Percentiles rank a stretch among this genome's conserved stretches.
Conservation (phyloP, 116 monocot genomes). For the Cymodocea nodosa region DNA sequence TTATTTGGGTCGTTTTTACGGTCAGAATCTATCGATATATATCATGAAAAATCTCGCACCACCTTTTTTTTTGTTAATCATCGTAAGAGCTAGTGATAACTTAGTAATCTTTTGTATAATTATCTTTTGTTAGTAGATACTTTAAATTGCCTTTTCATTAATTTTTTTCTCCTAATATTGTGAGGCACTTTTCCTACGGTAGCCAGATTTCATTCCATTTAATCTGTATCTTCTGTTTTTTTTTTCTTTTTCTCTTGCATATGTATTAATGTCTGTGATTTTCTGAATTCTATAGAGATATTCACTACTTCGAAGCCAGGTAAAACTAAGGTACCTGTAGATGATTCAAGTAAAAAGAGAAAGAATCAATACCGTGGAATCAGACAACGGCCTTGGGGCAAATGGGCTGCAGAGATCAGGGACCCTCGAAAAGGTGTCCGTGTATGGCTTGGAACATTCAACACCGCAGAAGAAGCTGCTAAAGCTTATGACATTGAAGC, state of each 20-base stretch:
- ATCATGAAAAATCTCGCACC: too few species aligned
- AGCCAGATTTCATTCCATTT: too few species aligned
- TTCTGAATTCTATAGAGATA: constrained; percentile 9
- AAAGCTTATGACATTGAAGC: constrained; percentile 70
- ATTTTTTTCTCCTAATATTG: too few species aligned
- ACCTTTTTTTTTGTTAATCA: too few species aligned
- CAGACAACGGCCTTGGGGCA: constrained; percentile 71
- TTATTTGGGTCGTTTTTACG: too few species aligned
- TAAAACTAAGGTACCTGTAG: constrained; percentile 2
- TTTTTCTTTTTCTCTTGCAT: background rate
- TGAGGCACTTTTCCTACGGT: too few species aligned
- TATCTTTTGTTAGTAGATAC: too few species aligned
- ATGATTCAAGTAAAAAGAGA: constrained; percentile 30
- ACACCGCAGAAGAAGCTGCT: constrained; percentile 67
- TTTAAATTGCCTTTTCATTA: too few species aligned
- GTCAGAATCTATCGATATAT: too few species aligned
- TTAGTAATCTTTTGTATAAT: too few species aligned
- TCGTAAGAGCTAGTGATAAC: too few species aligned
- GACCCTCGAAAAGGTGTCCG: constrained; percentile 64
- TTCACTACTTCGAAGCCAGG: constrained; percentile 6
- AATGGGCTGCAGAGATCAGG: constrained; percentile 78
- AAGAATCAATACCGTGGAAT: constrained; percentile 65
- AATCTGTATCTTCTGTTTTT: too few species aligned
- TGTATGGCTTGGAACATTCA: constrained; percentile 64
- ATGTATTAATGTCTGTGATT: background rate